Conservation (phyloP, 1,139 yeast genomes). For the Lizanozyma gosingica region DNA sequence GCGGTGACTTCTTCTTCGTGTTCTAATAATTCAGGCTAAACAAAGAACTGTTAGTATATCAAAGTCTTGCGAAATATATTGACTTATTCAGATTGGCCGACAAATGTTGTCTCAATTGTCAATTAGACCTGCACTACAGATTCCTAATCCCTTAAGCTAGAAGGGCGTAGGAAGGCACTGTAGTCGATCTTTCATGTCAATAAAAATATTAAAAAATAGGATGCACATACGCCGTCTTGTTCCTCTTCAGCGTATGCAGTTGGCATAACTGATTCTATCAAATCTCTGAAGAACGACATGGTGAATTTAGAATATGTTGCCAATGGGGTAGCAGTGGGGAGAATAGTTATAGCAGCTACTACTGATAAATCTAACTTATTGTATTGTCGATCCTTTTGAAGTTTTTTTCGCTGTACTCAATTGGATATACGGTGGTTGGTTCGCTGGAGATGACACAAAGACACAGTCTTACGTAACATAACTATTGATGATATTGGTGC, state of each 20-base stretch:
- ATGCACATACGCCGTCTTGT: conserved; percentile 14
- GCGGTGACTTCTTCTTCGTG: conserved; percentile 21
- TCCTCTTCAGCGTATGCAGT: conserved; percentile 84
- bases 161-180: no score
- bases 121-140: no score
- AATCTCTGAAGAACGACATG: conserved; percentile 61
- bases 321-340: not conserved
- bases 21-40: conserved; percentile 18
- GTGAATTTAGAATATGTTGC: conserved; percentile 2
- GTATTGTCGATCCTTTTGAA: not conserved
- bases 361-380: not conserved
- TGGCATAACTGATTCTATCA: conserved; percentile 77
- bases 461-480: no score
- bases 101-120: no score
- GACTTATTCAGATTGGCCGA: not conserved
- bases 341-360: not conserved
- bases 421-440: not conserved
- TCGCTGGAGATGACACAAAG: not conserved
- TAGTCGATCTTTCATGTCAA: conserved; percentile 1
- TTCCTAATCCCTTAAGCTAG: no score
- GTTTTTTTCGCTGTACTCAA: not conserved
- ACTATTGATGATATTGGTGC: not conserved
- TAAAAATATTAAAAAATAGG: not conserved
- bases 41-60: conserved; percentile 10
- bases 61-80: not conserved